A percentile compares a stretch with the other conserved stretches of the same genome.
Conservation (phyloP, 2,329 filamentous ascomycete species). For the Amauroascus niger region DNA sequence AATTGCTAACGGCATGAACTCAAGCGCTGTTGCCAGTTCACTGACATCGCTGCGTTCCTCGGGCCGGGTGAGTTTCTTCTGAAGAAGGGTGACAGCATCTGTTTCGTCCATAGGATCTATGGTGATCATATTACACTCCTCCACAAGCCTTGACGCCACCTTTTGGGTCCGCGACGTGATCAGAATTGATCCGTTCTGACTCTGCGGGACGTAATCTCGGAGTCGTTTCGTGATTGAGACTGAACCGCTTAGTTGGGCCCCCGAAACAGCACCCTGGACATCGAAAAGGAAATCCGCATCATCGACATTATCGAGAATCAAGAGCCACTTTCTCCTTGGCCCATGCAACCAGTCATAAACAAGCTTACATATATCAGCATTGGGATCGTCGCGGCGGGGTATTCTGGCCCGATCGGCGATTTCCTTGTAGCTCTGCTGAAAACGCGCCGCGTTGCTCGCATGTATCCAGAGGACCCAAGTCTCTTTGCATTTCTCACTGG, state of each 20-base stretch:
- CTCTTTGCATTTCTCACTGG: too few relatives aligned
- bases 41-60: background rate
- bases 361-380: too few relatives aligned
- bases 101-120: background rate
- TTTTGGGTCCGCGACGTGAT: background rate
- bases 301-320: conserved; percentile 5
- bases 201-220: background rate
- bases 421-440: too few relatives aligned
- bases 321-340: background rate
- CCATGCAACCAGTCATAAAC: too few relatives aligned
- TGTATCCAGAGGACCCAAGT: too few relatives aligned
- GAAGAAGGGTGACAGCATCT: background rate
- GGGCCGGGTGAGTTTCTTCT: background rate
- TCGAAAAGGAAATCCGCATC: background rate
- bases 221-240: background rate
- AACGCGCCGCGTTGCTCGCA: too few relatives aligned
- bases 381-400: too few relatives aligned
- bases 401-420: too few relatives aligned
- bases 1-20: background rate
- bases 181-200: background rate
- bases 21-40: too few relatives aligned
- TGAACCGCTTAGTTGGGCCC: too few relatives aligned
- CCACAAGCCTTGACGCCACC: background rate
- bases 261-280: too few relatives aligned
- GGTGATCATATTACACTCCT: too few relatives aligned